Conservation (phyloP, 2,329 filamentous ascomycete species). For the Gaeumannomyces sp. region DNA sequence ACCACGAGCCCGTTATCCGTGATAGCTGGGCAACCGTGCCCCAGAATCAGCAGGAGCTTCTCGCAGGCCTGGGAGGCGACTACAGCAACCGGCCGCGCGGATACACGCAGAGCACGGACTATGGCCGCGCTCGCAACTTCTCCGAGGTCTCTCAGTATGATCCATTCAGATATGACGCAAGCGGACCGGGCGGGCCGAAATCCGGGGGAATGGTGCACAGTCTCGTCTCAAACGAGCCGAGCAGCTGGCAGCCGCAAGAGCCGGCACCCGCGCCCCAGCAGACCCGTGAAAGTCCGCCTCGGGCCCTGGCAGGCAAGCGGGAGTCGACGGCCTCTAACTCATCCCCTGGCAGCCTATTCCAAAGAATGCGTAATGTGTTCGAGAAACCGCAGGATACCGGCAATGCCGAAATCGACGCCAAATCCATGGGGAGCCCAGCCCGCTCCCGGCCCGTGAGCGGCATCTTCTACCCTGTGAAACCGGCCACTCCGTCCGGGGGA, state of each 20-base stretch:
- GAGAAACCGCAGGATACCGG: constrained; percentile 20
- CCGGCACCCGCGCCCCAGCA: not conserved
- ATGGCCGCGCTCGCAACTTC: not conserved
- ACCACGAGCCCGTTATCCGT: constrained; percentile 27
- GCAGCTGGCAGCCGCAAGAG: constrained; percentile 12
- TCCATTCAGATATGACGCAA: constrained; percentile 17
- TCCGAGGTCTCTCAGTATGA: constrained; percentile 21
- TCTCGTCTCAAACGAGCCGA: not conserved
- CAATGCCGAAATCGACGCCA: constrained; percentile 2
- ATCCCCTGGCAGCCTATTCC: constrained; percentile 27
- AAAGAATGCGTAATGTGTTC: constrained; percentile 35
- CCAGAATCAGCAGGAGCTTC: constrained; percentile 8
- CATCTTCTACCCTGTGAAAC: constrained; percentile 15
- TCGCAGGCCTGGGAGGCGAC: constrained; percentile 2
- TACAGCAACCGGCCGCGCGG: constrained; percentile 8
- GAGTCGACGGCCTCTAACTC: constrained; percentile 14
- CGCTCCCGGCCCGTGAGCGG: constrained; percentile 21
- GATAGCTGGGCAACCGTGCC: constrained; percentile 24
- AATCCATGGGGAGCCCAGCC: constrained; percentile 15
- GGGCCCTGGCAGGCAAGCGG: constrained; percentile 9
- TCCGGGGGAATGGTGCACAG: not conserved
- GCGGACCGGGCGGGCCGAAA: constrained; percentile 1
- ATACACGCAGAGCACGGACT: constrained; percentile 6
- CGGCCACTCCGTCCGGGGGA: constrained; percentile 12
- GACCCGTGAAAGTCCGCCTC: not conserved